Percentiles rank a stretch among this genome's conserved stretches.
Conservation (phyloP, 2,329 filamentous ascomycete species). For the Colletotrichum cuscutae region DNA sequence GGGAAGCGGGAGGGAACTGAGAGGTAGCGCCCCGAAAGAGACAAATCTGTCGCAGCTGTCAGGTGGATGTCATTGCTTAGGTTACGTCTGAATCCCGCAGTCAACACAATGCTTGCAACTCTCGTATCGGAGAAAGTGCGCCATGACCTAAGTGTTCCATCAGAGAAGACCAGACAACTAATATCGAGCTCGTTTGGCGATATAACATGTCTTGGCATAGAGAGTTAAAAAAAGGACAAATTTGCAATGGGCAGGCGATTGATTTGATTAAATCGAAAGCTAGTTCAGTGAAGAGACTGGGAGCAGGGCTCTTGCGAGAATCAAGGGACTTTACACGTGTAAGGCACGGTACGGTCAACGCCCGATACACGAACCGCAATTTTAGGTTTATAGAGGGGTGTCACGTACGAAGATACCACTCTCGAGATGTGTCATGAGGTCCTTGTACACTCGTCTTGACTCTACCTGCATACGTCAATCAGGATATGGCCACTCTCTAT, state of each 20-base stretch:
- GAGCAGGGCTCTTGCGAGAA: conserved; percentile 19
- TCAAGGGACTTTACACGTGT: conserved; percentile 6
- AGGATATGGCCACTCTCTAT: conserved; percentile 15
- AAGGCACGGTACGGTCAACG: conserved; percentile 19
- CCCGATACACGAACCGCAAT: conserved; percentile 29
- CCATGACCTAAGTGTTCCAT: neutral
- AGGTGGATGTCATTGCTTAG: neutral
- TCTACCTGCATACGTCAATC: conserved; percentile 32
- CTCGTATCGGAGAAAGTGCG: neutral
- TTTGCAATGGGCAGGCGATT: conserved; percentile 3
- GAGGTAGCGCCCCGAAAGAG: neutral
- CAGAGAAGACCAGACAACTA: neutral
- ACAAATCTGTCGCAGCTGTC: neutral
- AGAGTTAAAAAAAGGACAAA: neutral
- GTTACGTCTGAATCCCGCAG: neutral
- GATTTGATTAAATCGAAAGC: conserved; percentile 33
- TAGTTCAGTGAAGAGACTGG: conserved; percentile 13
- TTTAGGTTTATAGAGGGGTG: conserved; percentile 31
- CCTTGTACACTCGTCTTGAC: conserved; percentile 9
- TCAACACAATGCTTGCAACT: neutral
- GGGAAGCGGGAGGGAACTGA: neutral
- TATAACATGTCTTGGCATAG: conserved; percentile 7
- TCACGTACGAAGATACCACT: conserved; percentile 24
- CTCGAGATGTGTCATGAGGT: conserved; percentile 28
- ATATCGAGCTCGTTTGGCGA: neutral